These are phyloP conservation scores for Colletotrichum agaves DNA, from an alignment of 2,329 filamentous ascomycete species.

Conservation along the genomic window DNA sequence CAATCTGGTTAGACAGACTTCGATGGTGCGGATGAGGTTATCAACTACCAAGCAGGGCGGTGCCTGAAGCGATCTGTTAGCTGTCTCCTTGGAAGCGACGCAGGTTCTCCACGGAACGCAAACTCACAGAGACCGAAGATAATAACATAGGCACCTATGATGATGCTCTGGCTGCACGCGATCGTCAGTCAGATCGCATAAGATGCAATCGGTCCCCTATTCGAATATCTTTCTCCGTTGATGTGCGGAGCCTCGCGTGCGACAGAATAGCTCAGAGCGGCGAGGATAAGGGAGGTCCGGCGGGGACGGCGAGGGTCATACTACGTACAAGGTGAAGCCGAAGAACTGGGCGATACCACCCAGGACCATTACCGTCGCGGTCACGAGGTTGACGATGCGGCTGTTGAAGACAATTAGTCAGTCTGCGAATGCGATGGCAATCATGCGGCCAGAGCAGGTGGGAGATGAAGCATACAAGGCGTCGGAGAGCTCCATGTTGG, in stretches of 20 bases:
- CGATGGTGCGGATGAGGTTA: neutral
- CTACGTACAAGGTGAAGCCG: slow-evolving; percentile 64
- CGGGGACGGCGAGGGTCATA: slow-evolving; percentile 38
- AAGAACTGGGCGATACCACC: slow-evolving; percentile 84
- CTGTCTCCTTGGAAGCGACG: slow-evolving; percentile 7
- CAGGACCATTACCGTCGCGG: slow-evolving; percentile 87
- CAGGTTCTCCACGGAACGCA: neutral
- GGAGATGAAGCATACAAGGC: slow-evolving; percentile 73
- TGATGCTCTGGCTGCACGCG: slow-evolving; percentile 70
- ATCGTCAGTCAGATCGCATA: slow-evolving; percentile 32
- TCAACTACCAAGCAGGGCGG: slow-evolving; percentile 70
- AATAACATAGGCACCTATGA: slow-evolving; percentile 89
- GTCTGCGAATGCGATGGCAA: slow-evolving; percentile 8
- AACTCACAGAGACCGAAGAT: slow-evolving; percentile 85
- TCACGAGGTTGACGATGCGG: slow-evolving; percentile 92
- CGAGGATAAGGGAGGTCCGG: slow-evolving; percentile 16
- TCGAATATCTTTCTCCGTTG: neutral
- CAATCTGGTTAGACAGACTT: slow-evolving; percentile 1
- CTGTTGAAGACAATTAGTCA: slow-evolving; percentile 58
- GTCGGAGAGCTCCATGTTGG: slow-evolving; percentile 89
- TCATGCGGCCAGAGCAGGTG: slow-evolving; percentile 4
- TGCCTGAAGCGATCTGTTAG: slow-evolving; percentile 58
- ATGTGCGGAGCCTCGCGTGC: slow-evolving; percentile 29
- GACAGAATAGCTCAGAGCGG: neutral
- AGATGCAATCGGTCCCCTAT: slow-evolving; percentile 42